A percentile compares a stretch with the other conserved stretches of the same genome.
Evolutionary conservation across 2,329 filamentous ascomycete species (phyloP).

Genomic region (Cladorrhinum sp.): DNA sequence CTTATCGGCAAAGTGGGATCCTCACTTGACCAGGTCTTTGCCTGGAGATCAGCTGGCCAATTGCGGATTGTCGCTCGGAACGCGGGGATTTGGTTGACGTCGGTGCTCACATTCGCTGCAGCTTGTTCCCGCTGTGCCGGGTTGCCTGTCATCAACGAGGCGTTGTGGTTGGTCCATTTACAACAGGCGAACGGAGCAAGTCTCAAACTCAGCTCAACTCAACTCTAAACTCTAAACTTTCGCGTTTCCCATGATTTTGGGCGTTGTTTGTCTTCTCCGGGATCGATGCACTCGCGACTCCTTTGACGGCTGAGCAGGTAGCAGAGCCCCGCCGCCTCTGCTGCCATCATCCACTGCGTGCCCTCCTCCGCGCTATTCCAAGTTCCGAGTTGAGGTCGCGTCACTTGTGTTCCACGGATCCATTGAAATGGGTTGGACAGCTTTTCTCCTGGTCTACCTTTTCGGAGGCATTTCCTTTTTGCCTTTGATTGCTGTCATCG

Average conservation of each 20-base stretch:
- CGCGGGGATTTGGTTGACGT: constrained; percentile 1
- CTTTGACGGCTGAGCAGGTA: constrained; percentile 23
- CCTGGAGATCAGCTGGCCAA: background rate
- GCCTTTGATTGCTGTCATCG: constrained; percentile 62
- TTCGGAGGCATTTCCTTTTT: constrained; percentile 86
- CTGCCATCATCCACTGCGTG: constrained; percentile 7
- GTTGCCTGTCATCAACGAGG: constrained; percentile 7
- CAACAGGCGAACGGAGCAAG: background rate
- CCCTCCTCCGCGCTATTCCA: constrained; percentile 1
- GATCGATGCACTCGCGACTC: constrained; percentile 24
- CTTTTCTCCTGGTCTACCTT: constrained; percentile 73
- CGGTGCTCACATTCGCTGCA: background rate
- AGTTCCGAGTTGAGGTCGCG: background rate
- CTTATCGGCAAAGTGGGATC: background rate
- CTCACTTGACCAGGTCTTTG: background rate
- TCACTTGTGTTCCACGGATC: background rate
- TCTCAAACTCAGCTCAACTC: constrained; percentile 8
- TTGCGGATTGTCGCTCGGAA: background rate
- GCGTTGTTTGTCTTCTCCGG: constrained; percentile 2
- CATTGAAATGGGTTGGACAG: constrained; percentile 48
- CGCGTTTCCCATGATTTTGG: background rate
- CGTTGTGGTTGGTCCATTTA: constrained; percentile 12
- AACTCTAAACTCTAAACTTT: background rate
- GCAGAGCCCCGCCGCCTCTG: constrained; percentile 19
- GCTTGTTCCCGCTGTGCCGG: constrained; percentile 6